Base-by-base conservation (phyloP, 2,329 filamentous ascomycete species). In the Aspergillus hiratsukae region DNA sequence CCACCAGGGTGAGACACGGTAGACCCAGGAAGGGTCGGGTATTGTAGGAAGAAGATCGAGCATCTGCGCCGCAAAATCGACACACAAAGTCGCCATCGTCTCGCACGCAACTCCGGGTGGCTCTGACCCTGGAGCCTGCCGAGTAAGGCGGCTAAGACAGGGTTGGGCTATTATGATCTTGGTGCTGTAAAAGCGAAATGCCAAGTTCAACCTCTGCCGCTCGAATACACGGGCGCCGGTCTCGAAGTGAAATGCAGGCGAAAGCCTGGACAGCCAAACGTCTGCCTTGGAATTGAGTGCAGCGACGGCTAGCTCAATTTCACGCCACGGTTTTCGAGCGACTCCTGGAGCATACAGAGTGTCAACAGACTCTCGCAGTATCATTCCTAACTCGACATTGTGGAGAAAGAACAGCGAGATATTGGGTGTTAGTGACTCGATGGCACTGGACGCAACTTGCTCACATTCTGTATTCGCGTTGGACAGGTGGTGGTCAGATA, bases 141-240 rank as follows among this genome's bases (percentile, higher is more conserved):
- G 68, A 23, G 71, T 68, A 19, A 72, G 59, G 17, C 70, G 71
- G 54, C 72, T 75, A 14, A 78, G 70, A 55, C 74, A 78, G 28
- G 76, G 76, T 46, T 77, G 75, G 46, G 74, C 66, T 27, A 77
- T 72, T 11, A 76, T 67, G 49, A 76, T 69, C 52, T 73, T 75
- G n/a, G 72, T 70, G 52, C 75, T 75, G 55, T 76, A 76, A 61
- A 73, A 78, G 52, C 66, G 66, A 58, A 78, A 75, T 4, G 69
- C 75, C 9, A 78, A 64, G 55, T 65, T 64, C 29, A 70, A 57
- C 25, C 75, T 68, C 51, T 71, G 67, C 49, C 71, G 67, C 27
- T 70, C 64, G 40, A 69, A 73, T 4, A 56, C 62, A 1, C 61
- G 61, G 9, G 62, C 55, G 43, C 61, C 62, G 49, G 70, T 66